Conservation (phyloP, 345 rosid species). For the Salix exigua region DNA sequence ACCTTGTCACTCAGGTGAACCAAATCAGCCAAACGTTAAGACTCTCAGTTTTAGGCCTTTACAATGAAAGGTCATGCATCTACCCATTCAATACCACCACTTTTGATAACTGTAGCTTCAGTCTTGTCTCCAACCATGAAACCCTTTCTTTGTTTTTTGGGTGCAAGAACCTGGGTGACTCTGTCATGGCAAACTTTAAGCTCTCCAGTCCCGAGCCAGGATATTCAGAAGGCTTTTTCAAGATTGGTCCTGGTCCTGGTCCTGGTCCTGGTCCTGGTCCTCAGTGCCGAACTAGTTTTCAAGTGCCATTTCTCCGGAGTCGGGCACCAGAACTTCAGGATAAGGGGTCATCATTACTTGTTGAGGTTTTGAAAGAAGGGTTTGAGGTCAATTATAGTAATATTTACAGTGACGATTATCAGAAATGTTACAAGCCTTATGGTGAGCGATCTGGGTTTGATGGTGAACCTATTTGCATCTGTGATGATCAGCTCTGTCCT, state of each 20-base stretch:
- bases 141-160: conserved; percentile 24
- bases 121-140: background rate
- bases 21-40: conserved; percentile 10
- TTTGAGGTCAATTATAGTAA: conserved; percentile 25
- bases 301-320: conserved; percentile 13
- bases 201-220: conserved; percentile 23
- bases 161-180: background rate
- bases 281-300: background rate
- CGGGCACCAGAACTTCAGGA: background rate
- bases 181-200: background rate
- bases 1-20: conserved; percentile 25
- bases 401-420: conserved; percentile 28
- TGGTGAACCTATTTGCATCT: conserved; percentile 24
- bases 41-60: conserved; percentile 33
- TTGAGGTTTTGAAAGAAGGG: conserved; percentile 34
- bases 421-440: background rate
- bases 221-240: conserved; percentile 8
- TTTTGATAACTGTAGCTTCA: conserved; percentile 21
- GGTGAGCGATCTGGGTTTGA: conserved; percentile 42
- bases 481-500: conserved; percentile 29
- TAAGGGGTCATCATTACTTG: conserved; percentile 17
- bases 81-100: conserved; percentile 16
- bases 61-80: conserved; percentile 24
- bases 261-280: too few species aligned
- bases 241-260: conserved; percentile 1